These are phyloP conservation scores for Ganoderma lucidum DNA, from an alignment of 1,284 basidiomycete species.

Conservation along the genomic window DNA sequence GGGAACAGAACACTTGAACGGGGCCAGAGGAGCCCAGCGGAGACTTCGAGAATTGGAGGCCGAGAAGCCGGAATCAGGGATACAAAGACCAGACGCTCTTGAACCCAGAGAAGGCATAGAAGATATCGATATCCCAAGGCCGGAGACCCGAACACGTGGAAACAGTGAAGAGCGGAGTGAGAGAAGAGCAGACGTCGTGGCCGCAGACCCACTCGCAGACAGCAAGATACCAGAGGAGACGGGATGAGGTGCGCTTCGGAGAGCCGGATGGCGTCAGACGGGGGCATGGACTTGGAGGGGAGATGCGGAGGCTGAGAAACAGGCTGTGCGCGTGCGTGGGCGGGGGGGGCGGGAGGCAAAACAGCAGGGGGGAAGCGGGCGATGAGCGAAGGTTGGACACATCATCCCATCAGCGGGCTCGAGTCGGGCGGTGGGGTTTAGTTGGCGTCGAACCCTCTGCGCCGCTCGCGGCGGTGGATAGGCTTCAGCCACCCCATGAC, in stretches of 20 bases:
- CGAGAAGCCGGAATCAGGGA: too few species aligned
- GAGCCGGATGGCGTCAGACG: not conserved
- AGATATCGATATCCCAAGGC: not conserved
- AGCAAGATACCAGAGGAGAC: not conserved
- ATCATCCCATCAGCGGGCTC: too few species aligned
- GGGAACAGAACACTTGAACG: not conserved
- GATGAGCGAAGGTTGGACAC: not conserved
- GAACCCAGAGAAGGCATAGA: not conserved
- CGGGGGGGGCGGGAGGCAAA: not conserved
- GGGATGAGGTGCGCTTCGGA: not conserved
- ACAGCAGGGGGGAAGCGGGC: not conserved
- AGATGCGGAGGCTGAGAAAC: not conserved
- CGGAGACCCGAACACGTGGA: not conserved
- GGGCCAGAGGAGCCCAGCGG: not conserved
- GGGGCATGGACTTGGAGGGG: too few species aligned
- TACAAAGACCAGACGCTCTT: not conserved
- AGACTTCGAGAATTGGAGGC: not conserved
- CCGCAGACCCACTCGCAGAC: not conserved
- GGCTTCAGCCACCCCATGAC: not conserved
- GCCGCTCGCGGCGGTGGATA: not conserved
- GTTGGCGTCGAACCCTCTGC: not conserved
- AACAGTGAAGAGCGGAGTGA: not conserved
- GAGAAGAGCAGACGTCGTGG: not conserved
- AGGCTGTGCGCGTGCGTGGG: not conserved
- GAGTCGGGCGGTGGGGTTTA: not conserved